These are phyloP conservation scores for Coniochaeta prunicola DNA, from an alignment of 2,329 filamentous ascomycete species.

Conservation along the genomic window DNA sequence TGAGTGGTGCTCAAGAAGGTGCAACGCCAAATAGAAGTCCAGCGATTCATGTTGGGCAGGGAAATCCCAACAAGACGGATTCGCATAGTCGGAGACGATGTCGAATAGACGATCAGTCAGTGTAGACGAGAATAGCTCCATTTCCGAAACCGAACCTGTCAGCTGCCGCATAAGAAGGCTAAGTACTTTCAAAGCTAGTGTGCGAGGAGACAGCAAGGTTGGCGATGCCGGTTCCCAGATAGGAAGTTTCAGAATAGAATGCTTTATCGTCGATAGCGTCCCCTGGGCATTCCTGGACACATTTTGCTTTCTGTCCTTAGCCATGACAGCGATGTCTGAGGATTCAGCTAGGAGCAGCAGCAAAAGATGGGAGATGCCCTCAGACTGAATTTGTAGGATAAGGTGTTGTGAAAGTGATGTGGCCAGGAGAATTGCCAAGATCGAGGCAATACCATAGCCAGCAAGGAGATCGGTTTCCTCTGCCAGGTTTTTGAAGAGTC, in stretches of 20 bases:
- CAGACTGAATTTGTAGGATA: slow-evolving; percentile 46
- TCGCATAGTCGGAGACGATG: slow-evolving; percentile 29
- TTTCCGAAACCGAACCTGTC: slow-evolving; percentile 36
- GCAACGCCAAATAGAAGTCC: slow-evolving; percentile 36
- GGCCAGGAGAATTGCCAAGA: slow-evolving; percentile 55
- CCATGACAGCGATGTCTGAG: slow-evolving; percentile 52
- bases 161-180: slow-evolving; percentile 49
- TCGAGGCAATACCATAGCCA: slow-evolving; percentile 56
- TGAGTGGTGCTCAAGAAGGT: slow-evolving; percentile 46
- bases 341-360: slow-evolving; percentile 43
- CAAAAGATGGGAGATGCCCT: slow-evolving; percentile 49
- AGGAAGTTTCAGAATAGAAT: slow-evolving; percentile 40
- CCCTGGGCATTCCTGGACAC: slow-evolving; percentile 58
- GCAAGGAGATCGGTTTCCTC: slow-evolving; percentile 53
- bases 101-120: slow-evolving; percentile 41
- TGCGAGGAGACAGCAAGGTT: slow-evolving; percentile 50
- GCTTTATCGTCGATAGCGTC: slow-evolving; percentile 47
- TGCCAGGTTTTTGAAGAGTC: slow-evolving; percentile 55
- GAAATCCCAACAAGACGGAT: slow-evolving; percentile 27
- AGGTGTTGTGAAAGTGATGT: slow-evolving; percentile 54
- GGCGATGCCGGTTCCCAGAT: slow-evolving; percentile 54
- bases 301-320: slow-evolving; percentile 58
- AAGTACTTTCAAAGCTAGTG: slow-evolving; percentile 56
- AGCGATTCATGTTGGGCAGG: slow-evolving; percentile 23
- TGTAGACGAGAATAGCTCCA: slow-evolving; percentile 40